These are phyloP conservation scores for Aspergillus unguis DNA, from an alignment of 2,329 filamentous ascomycete genomes.

Conservation along the genomic window DNA sequence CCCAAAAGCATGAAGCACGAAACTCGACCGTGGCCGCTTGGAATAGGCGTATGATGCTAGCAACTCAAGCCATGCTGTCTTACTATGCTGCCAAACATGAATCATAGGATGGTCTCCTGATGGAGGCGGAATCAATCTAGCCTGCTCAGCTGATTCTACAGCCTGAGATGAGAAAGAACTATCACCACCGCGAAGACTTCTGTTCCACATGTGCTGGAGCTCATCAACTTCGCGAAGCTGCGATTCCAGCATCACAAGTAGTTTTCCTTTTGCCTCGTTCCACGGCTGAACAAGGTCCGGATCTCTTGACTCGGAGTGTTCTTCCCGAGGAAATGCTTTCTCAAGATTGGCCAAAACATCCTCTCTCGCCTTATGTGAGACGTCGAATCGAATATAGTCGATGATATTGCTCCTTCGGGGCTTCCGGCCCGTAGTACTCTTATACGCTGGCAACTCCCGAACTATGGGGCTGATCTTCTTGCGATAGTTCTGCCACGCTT, in stretches of 20 bases:
- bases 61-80: conserved; percentile 31
- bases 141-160: conserved; percentile 26
- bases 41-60: conserved; percentile 41
- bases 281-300: conserved; percentile 35
- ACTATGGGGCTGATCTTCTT: conserved; percentile 29
- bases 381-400: conserved; percentile 44
- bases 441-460: conserved; percentile 39
- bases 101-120: conserved; percentile 31
- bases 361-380: conserved; percentile 33
- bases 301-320: conserved; percentile 25
- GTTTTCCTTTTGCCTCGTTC: conserved; percentile 20
- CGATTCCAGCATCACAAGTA: conserved; percentile 20
- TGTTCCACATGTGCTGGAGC: conserved; percentile 21
- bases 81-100: conserved; percentile 34
- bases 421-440: conserved; percentile 18
- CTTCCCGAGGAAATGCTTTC: conserved; percentile 23
- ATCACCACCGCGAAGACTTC: conserved; percentile 5
- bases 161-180: conserved; percentile 23
- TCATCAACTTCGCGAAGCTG: conserved; percentile 21
- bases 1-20: conserved; percentile 33
- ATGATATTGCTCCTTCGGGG: conserved; percentile 38
- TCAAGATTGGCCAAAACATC: conserved; percentile 32
- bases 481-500: conserved; percentile 38
- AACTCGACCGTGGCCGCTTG: conserved; percentile 18
- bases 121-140: conserved; percentile 32